A percentile compares a stretch with the other conserved stretches of the same genome.
Conservation (phyloP, 2,329 filamentous ascomycete species). For the Cercospora nicotianae region DNA sequence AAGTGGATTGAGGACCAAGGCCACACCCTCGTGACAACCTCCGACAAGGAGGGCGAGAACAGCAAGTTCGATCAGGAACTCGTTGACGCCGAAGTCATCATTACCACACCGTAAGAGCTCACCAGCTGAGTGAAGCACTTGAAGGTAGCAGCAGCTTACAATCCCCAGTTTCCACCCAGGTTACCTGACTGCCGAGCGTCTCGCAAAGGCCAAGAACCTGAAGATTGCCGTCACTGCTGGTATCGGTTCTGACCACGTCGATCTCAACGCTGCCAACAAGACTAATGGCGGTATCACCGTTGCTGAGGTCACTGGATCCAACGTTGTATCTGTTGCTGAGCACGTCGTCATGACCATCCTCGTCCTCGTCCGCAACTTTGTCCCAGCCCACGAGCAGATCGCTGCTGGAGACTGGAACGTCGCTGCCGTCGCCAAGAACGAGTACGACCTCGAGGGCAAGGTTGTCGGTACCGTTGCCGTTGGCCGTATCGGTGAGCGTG, state of each 20-base stretch:
- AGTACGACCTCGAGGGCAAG: constrained; percentile 97
- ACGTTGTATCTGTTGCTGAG: constrained; percentile 97
- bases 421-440: constrained; percentile 93
- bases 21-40: constrained; percentile 94
- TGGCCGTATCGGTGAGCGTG: constrained; percentile 96
- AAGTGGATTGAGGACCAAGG: constrained; percentile 98
- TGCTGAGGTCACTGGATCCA: constrained; percentile 95
- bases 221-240: constrained; percentile 96
- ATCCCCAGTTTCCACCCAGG: constrained; percentile 84
- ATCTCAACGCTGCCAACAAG: constrained; percentile 94
- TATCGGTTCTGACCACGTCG: constrained; percentile 97
- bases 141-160: not conserved
- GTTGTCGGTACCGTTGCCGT: constrained; percentile 96
- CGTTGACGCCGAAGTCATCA: constrained; percentile 96
- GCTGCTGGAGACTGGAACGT: constrained; percentile 90
- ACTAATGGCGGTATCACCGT: constrained; percentile 98
- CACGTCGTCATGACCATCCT: constrained; percentile 99
- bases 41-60: constrained; percentile 92
- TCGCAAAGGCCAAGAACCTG: constrained; percentile 97
- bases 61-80: constrained; percentile 95
- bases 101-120: constrained; percentile 81
- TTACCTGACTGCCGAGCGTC: constrained; percentile 93
- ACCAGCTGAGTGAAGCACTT: not conserved
- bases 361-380: constrained; percentile 93
- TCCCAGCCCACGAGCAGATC: constrained; percentile 94